These are phyloP conservation scores for Krasilnikovozyma curviuscula DNA, from an alignment of 768 basidiomycete genomes.

Conservation along the genomic window DNA sequence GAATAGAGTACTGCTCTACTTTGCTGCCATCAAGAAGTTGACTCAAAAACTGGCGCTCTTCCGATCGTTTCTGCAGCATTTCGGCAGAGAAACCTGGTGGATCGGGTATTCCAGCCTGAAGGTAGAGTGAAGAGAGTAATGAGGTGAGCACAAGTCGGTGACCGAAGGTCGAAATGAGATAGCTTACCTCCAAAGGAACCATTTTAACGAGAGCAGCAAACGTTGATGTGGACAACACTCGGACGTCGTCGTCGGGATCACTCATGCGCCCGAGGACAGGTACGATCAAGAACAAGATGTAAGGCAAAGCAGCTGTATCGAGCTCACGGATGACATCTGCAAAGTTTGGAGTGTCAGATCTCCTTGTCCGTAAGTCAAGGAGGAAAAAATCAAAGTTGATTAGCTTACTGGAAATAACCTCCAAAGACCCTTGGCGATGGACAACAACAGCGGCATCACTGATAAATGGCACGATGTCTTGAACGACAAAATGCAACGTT, in stretches of 20 bases:
- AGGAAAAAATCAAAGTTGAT: neutral
- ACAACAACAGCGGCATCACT: constrained; percentile 53
- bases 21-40: constrained; percentile 90
- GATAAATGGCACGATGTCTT: constrained; percentile 58
- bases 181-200: constrained; percentile 77
- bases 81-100: constrained; percentile 81
- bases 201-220: constrained; percentile 95
- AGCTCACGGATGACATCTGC: constrained; percentile 77
- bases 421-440: constrained; percentile 74
- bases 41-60: constrained; percentile 73
- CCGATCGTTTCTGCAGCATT: constrained; percentile 61
- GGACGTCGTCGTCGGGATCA: constrained; percentile 74
- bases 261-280: constrained; percentile 96
- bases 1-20: constrained; percentile 72
- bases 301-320: constrained; percentile 85
- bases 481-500: constrained; percentile 78
- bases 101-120: constrained; percentile 84
- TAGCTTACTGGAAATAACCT: constrained; percentile 71
- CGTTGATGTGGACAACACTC: constrained; percentile 85
- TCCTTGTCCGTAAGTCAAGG: neutral
- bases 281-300: constrained; percentile 89
- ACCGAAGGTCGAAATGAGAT: too few species aligned
- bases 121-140: neutral
- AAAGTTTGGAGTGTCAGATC: neutral
- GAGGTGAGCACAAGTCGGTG: neutral